Conservation (phyloP, 345 rosid species). For the Lagerstroemia speciosa region DNA sequence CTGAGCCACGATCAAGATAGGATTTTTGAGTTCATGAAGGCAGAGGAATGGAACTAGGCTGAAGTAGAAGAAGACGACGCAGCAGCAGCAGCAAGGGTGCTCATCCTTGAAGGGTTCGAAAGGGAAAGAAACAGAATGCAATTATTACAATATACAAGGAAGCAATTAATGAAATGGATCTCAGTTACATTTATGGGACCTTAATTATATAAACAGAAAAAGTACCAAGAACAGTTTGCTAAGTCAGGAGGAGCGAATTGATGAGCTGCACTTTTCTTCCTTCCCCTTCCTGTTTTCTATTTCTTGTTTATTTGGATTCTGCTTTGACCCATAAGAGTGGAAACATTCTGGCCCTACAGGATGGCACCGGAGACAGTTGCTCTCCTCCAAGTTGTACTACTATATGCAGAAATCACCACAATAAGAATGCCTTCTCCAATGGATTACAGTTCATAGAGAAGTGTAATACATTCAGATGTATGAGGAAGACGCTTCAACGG, state of each 20-base stretch:
- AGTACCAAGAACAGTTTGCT: not conserved
- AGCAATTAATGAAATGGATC: not conserved
- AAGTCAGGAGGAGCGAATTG: not conserved
- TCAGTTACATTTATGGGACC: not conserved
- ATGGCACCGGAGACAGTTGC: not conserved
- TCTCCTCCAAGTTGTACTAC: not conserved
- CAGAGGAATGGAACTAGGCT: not conserved
- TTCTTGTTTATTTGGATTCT: not conserved
- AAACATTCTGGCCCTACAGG: not conserved
- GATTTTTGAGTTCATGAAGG: not conserved
- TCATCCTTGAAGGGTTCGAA: not conserved
- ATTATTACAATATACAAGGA: not conserved
- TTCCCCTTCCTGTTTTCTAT: not conserved
- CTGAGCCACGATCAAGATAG: not conserved
- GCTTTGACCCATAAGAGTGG: not conserved
- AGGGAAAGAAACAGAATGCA: not conserved
- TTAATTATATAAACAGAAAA: not conserved
- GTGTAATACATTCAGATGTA: no score
- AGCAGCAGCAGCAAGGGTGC: no score
- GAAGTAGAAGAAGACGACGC: not conserved
- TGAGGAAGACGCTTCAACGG: no score
- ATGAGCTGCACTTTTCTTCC: not conserved
- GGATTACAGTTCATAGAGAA: not conserved
- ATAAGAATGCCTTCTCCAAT: not conserved
- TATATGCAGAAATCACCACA: not conserved